Conservation (phyloP, 768 basidiomycete genomes). For the Clavulina sp. region DNA sequence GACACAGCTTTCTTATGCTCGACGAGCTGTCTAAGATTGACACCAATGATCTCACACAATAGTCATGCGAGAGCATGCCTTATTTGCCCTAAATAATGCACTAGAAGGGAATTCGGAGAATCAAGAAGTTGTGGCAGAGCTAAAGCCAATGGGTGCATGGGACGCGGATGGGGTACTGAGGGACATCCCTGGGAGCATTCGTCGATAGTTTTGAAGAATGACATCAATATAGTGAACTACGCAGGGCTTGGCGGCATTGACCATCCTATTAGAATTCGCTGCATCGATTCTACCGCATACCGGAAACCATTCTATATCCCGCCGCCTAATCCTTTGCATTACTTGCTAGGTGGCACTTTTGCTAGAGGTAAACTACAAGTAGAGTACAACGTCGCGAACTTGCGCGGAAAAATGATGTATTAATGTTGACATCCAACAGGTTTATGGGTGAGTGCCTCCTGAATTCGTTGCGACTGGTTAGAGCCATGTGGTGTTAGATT, state of each 20-base stretch:
- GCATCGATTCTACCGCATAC: not conserved
- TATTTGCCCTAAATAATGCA: conserved; percentile 66
- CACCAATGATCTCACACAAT: no score
- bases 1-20: not conserved
- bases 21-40: not conserved
- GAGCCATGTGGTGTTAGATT: no score
- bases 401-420: no score
- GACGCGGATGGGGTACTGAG: conserved; percentile 37
- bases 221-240: not conserved
- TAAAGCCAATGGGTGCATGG: conserved; percentile 46
- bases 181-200: conserved; percentile 18
- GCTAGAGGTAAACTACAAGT: no score
- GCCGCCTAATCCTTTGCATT: no score
- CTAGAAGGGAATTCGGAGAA: conserved; percentile 62
- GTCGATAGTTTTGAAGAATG: not conserved
- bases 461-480: no score
- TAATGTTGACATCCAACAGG: no score
- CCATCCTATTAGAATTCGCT: not conserved
- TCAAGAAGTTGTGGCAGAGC: conserved; percentile 57
- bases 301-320: no score
- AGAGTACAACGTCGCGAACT: no score
- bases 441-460: no score
- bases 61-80: conserved; percentile 85
- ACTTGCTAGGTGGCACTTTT: no score
- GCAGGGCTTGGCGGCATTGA: not conserved